Conservation (phyloP, 768 basidiomycete genomes). For the Lactarius hengduanensis region DNA sequence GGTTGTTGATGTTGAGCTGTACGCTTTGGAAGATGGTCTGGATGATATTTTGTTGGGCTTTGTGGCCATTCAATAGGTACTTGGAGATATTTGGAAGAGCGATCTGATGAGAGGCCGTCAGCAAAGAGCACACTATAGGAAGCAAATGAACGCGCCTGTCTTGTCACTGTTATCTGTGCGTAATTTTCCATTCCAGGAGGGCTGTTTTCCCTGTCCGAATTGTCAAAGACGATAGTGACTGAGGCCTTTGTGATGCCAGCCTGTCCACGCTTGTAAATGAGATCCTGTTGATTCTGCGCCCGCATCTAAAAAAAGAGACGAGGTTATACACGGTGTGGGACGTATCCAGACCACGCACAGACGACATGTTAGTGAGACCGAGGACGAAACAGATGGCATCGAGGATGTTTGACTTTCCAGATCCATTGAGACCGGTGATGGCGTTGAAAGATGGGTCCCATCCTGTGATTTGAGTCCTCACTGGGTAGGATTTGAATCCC, state of each 20-base stretch:
- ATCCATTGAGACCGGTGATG: slow-evolving; percentile 93
- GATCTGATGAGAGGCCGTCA: slow-evolving; percentile 51
- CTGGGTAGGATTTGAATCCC: slow-evolving; percentile 99
- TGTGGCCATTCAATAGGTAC: slow-evolving; percentile 95
- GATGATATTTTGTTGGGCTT: slow-evolving; percentile 76
- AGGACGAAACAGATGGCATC: slow-evolving; percentile 99
- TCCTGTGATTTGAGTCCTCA: slow-evolving; percentile 91
- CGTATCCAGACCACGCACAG: slow-evolving; percentile 45
- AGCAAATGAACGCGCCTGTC: slow-evolving; percentile 59
- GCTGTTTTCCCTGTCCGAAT: slow-evolving; percentile 81
- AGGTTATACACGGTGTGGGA: neutral
- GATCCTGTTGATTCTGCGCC: slow-evolving; percentile 91
- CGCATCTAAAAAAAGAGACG: slow-evolving; percentile 61
- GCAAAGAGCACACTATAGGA: neutral
- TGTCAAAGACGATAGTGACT: slow-evolving; percentile 98
- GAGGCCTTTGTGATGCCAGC: slow-evolving; percentile 96
- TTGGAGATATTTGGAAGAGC: slow-evolving; percentile 92
- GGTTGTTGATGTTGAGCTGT: slow-evolving; percentile 98
- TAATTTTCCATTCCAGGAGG: slow-evolving; percentile 78
- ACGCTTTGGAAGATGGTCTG: slow-evolving; percentile 95
- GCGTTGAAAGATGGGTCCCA: slow-evolving; percentile 99
- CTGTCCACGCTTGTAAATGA: slow-evolving; percentile 99
- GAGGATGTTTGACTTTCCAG: slow-evolving; percentile 98
- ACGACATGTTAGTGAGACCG: slow-evolving; percentile 96
- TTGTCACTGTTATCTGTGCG: slow-evolving; percentile 93